Percentiles rank a stretch among this genome's conserved stretches.
Conservation (phyloP, 768 basidiomycete species). For the Suillus clintonianus region DNA sequence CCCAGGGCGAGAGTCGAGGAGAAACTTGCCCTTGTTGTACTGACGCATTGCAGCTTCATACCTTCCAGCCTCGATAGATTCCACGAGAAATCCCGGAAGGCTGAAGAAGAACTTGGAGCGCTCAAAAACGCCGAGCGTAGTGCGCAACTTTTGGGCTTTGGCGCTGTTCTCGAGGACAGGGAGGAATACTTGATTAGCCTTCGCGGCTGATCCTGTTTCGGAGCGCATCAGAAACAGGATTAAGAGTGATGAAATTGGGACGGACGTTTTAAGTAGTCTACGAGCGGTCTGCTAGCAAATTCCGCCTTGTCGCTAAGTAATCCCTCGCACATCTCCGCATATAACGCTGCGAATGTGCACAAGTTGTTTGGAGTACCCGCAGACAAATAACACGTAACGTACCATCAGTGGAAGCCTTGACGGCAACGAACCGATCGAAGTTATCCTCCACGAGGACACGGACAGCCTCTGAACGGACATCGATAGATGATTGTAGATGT, state of each 20-base stretch:
- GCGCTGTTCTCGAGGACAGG: conserved; percentile 95
- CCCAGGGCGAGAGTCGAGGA: conserved; percentile 86
- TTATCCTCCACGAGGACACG: conserved; percentile 95
- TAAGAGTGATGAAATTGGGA: conserved; percentile 15
- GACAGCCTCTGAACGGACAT: conserved; percentile 92
- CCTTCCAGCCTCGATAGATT: conserved; percentile 86
- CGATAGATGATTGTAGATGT: conserved; percentile 76
- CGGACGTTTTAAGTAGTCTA: conserved; percentile 82
- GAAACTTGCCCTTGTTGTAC: conserved; percentile 94
- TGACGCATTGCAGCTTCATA: conserved; percentile 93
- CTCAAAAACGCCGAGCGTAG: conserved; percentile 93
- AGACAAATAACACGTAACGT: conserved; percentile 14
- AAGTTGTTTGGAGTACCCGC: neutral
- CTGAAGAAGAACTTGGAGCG: conserved; percentile 98
- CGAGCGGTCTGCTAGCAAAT: conserved; percentile 79
- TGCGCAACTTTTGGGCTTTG: conserved; percentile 90
- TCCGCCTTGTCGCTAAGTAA: conserved; percentile 76
- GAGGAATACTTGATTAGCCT: conserved; percentile 94
- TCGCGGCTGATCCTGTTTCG: conserved; percentile 75
- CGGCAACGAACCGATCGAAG: conserved; percentile 96
- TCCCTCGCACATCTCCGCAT: conserved; percentile 92
- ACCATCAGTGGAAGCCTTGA: conserved; percentile 98
- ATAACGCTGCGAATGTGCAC: conserved; percentile 58
- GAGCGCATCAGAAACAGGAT: conserved; percentile 8
- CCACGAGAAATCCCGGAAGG: conserved; percentile 87